A percentile compares a stretch with the other conserved stretches of the same genome.
phyloP scores from a whole-genome alignment of 306 rosid species.

The Carpinus viminea region DNA sequence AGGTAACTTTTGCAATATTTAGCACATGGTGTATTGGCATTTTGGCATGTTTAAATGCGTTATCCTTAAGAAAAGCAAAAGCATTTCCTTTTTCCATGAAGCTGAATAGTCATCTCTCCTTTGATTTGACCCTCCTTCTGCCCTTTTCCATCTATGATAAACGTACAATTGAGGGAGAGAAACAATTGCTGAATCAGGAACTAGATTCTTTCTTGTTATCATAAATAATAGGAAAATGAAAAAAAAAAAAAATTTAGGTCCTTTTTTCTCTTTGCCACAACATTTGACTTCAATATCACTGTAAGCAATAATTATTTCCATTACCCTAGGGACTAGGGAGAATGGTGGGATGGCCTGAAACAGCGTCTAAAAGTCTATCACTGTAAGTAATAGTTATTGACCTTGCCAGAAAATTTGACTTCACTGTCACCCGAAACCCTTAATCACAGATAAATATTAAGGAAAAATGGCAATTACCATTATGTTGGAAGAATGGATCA shows the following conservation, averaged over 20 bases:
- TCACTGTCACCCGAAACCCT: neutral
- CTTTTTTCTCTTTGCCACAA: neutral
- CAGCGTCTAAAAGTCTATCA: neutral
- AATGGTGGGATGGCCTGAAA: neutral
- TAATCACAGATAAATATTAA: too few relatives aligned
- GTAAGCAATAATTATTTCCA: too few relatives aligned
- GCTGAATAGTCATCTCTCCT: constrained; percentile 7
- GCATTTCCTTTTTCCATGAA: constrained; percentile 7
- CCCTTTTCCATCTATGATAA: neutral
- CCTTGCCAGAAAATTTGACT: neutral
- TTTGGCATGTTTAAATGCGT: neutral
- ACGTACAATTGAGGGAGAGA: neutral
- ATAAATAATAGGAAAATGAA: neutral
- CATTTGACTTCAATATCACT: neutral
- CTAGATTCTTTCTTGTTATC: neutral
- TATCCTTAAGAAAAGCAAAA: neutral
- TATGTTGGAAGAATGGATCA: neutral
- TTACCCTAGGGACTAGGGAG: neutral
- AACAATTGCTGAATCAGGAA: neutral
- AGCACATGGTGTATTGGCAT: constrained; percentile 14
- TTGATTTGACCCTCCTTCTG: neutral
- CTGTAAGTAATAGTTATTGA: neutral
- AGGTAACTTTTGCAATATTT: constrained; percentile 29
- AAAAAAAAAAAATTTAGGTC: neutral
- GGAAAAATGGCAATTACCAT: neutral